Percentiles rank a stretch among this genome's conserved stretches.
Evolutionary conservation across 176 grass and related monocot genomes (phyloP).

Genomic region (Oropetium thomaeum): DNA sequence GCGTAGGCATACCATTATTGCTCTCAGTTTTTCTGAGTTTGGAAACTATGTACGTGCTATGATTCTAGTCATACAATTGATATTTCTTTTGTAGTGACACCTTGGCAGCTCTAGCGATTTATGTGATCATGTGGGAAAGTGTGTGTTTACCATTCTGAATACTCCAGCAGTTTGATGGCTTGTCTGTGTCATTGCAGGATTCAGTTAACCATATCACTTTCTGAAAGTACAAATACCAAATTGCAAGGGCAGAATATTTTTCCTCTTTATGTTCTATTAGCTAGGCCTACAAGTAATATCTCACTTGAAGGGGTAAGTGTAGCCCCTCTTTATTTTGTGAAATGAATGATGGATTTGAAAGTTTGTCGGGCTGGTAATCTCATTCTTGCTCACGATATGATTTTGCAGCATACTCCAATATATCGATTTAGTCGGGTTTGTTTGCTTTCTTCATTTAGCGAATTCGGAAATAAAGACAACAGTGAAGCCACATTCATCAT

Average conservation of each 20-base stretch:
- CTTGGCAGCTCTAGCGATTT: background rate
- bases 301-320: conserved; percentile 63
- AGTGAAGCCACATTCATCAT: conserved; percentile 79
- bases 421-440: conserved; percentile 65
- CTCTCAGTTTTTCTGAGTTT: background rate
- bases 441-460: conserved; percentile 59
- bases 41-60: background rate
- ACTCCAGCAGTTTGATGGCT: conserved; percentile 17
- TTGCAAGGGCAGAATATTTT: conserved; percentile 55
- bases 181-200: conserved; percentile 59
- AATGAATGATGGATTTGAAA: background rate
- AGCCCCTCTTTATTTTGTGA: conserved; percentile 7
- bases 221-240: conserved; percentile 58
- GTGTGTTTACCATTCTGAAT: background rate
- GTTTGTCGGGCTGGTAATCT: conserved; percentile 20
- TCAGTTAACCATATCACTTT: conserved; percentile 77
- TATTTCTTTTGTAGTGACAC: background rate
- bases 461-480: conserved; percentile 64
- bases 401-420: conserved; percentile 60
- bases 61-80: background rate
- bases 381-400: conserved; percentile 21
- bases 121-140: background rate
- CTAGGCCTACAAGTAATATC: conserved; percentile 58
- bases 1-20: background rate
- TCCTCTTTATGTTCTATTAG: conserved; percentile 82